These are phyloP conservation scores for Caryopteris hybrid DNA, from an alignment of 305 asterid genomes.

Conservation along the genomic window DNA sequence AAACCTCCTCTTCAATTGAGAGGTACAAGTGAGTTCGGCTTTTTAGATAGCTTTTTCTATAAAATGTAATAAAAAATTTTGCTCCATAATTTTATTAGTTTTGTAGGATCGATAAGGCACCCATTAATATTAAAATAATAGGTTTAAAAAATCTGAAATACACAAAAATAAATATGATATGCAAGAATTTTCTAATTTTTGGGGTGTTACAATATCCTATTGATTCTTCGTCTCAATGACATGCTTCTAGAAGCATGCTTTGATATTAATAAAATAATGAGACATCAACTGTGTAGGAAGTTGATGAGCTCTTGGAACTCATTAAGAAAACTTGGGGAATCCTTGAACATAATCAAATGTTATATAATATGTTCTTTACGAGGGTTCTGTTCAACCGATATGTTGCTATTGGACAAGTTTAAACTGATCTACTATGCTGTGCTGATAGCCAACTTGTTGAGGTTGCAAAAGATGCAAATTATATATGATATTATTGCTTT, in stretches of 20 bases:
- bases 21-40: too few species aligned
- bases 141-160: too few species aligned
- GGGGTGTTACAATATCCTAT: too few species aligned
- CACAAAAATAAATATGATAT: too few species aligned
- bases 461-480: conserved; percentile 89
- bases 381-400: conserved; percentile 86
- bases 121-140: too few species aligned
- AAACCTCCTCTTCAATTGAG: too few species aligned
- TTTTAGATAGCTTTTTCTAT: too few species aligned
- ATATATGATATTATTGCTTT: too few species aligned
- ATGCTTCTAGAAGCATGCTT: conserved; percentile 85
- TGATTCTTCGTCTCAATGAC: conserved; percentile 84
- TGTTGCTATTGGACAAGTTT: conserved; percentile 83
- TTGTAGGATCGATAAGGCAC: too few species aligned
- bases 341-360: conserved; percentile 78
- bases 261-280: conserved; percentile 73
- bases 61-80: too few species aligned
- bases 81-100: too few species aligned
- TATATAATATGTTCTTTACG: conserved; percentile 80
- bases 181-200: too few species aligned
- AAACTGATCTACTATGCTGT: conserved; percentile 63
- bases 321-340: conserved; percentile 89
- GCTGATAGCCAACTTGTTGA: conserved; percentile 79
- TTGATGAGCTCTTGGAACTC: conserved; percentile 90
- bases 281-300: conserved; percentile 73